Base-by-base conservation (phyloP, 2,329 filamentous ascomycete species). In the Aspergillus hortae region DNA sequence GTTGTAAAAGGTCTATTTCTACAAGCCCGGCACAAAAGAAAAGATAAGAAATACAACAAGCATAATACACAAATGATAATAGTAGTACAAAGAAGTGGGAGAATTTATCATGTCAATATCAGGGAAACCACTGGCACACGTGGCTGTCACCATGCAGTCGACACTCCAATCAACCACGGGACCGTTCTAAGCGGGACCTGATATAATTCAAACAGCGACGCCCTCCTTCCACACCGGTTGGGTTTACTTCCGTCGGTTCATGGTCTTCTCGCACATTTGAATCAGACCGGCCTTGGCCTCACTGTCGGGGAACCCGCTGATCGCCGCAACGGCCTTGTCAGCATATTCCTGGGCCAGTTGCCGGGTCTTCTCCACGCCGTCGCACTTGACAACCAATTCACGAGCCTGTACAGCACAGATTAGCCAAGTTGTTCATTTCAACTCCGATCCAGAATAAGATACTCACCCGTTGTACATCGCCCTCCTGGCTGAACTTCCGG, bases 241-340 rank as follows among this genome's bases (percentile, higher is more conserved):
- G 12, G 15, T 62, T 57, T 66, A 97, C 74, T 96, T 96, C 70
- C 90, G 82, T 65, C 92, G 82, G 74, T 90, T 87, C 77, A 96
- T 84, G 14, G 92, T 91, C 77, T 96, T 96, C 62, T 87, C 82
- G 61, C 91, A 95, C 90, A 97, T 96, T 66, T 96, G 90, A 43
- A 96, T 78, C 38, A 99, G 78, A 0, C 92, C 92, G 27, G 88
- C 83, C 77, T 96, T 97, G 53, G 94, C 94, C 59, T 97, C 92
- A 69, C 91, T 92, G n/a, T 92, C 87, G 6, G 94, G 94, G 72
- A 99, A 96, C 43, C 77, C 75, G 57, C 82, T 80, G 64, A 99
- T 89, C n/a, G 92, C 89, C 4, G 84, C 81, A 55, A 95, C 88
- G 25, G 94, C 94, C 67, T 89, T 89, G 66, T 94, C 87, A 36